Conservation (phyloP, 345 rosid genomes). For the Salix brachista region DNA sequence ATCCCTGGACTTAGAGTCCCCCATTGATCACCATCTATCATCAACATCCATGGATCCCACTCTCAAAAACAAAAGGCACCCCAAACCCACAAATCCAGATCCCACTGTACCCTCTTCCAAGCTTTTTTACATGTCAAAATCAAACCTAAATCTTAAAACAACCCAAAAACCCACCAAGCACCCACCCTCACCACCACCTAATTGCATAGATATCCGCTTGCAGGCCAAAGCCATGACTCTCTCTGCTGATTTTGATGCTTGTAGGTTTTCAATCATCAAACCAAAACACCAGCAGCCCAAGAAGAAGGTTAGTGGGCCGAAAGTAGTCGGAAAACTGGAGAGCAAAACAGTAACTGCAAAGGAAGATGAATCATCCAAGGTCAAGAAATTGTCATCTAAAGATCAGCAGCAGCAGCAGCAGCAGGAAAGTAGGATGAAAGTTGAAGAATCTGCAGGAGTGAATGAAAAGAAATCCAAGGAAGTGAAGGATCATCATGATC, state of each 20-base stretch:
- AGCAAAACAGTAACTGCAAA: constrained; percentile 1
- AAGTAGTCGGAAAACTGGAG: constrained; percentile 8
- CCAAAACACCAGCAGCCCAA: constrained; percentile 12
- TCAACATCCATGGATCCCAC: constrained; percentile 37
- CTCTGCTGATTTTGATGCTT: constrained; percentile 49
- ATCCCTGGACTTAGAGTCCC: constrained; percentile 15
- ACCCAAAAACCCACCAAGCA: constrained; percentile 23
- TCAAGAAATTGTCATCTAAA: constrained; percentile 15
- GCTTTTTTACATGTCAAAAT: constrained; percentile 5
- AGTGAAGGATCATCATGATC: constrained; percentile 18
- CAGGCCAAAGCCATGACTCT: constrained; percentile 49
- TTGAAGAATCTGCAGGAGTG: constrained; percentile 7
- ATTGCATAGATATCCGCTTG: constrained; percentile 28
- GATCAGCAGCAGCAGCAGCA: constrained; percentile 14
- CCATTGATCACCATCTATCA: not conserved
- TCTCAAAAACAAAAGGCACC: constrained; percentile 11
- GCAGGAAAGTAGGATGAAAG: constrained; percentile 21
- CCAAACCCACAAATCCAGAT: constrained; percentile 15
- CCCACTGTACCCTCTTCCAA: not conserved
- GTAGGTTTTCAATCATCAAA: constrained; percentile 23
- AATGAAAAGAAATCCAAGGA: constrained; percentile 12
- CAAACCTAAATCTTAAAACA: constrained; percentile 20
- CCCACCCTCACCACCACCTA: constrained; percentile 3
- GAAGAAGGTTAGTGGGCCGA: constrained; percentile 6
- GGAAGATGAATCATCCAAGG: constrained; percentile 10